Conservation (phyloP, 1,139 yeast genomes). For the Arxiozyma telluris region DNA sequence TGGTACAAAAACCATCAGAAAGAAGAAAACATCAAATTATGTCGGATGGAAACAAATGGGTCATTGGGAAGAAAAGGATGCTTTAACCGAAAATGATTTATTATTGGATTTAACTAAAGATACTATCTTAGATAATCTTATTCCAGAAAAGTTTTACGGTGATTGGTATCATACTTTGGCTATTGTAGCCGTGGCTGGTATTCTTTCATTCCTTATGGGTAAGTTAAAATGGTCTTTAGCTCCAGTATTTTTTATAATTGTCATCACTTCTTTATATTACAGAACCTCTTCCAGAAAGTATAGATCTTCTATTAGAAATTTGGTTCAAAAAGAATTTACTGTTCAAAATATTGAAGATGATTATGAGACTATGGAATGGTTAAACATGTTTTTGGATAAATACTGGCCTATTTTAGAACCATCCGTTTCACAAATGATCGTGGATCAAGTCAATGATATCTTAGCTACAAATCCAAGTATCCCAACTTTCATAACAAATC, state of each 20-base stretch:
- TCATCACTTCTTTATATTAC: constrained; percentile 56
- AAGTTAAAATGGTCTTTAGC: constrained; percentile 69
- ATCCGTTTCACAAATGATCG: constrained; percentile 73
- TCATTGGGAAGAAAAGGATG: constrained; percentile 67
- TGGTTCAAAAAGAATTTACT: constrained; percentile 77
- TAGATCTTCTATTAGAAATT: constrained; percentile 63
- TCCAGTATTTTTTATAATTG: constrained; percentile 64
- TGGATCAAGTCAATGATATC: constrained; percentile 76
- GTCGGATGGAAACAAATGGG: constrained; percentile 95
- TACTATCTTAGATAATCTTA: constrained; percentile 59
- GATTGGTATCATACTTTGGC: constrained; percentile 94
- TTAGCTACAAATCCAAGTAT: constrained; percentile 61
- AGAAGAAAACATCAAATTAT: constrained; percentile 53
- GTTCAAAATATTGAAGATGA: constrained; percentile 75
- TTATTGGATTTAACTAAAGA: constrained; percentile 57
- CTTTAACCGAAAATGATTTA: constrained; percentile 59
- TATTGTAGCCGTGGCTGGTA: constrained; percentile 52
- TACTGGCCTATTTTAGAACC: constrained; percentile 92
- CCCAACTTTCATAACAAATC: constrained; percentile 71
- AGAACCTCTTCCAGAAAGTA: constrained; percentile 77
- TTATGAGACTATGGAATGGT: constrained; percentile 92
- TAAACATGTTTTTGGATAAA: constrained; percentile 75
- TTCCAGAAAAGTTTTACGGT: constrained; percentile 71
- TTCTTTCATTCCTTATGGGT: constrained; percentile 72
- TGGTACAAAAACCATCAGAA: constrained; percentile 30